Base-by-base conservation (phyloP, 1,284 basidiomycete genomes). In the Garcileccinum viscosum region DNA sequence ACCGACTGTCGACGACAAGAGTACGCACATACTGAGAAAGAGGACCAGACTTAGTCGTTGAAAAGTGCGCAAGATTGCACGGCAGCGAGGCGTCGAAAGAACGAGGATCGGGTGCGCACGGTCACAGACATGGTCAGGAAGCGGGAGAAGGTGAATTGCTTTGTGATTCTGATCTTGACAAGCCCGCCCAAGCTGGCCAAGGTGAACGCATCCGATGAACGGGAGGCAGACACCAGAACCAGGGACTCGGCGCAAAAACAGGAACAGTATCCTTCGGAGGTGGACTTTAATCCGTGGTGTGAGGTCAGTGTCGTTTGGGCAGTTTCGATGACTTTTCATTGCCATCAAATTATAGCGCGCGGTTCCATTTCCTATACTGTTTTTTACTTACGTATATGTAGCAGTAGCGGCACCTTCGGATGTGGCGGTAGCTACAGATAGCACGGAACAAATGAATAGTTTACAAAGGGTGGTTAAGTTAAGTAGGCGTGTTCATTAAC, bases 51-150 rank as follows among this genome's bases (percentile, higher is more conserved):
- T 82, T 86, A 71, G 89, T 97, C 73, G 87, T 96, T 70, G 94
- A 95, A 84, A 92, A 89, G 80, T 88, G 88, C 60, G 92, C 94
- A 63, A 93, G 86, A 89, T 90, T 70, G 91, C 90, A 69, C 87
- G 92, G 75, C 96, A 98, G 85, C 87, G 32, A 96, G 98, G 86
- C 87, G 90, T 71, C 84, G 92, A 79, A 96, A 97, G 90, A 93
- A 94, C 78, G 89, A 91, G 71, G 92, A 97, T 80, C 92, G 95
- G 33, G 88, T 95, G 72, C 83, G 97, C 81, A 95, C 88, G 68
- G 88, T 86, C 65, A 89, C 84, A 67, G 95, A 98, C 80, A 92
- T 97, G 74, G 80, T 85, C 81, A 95, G 95, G 91, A 94, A 92
- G 87, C 87, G 89, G 76, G 96, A 98, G 74, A 96, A 97, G 82